Evolutionary conservation across 2,329 filamentous ascomycete species (phyloP).

Genomic region (Alternaria atra): DNA sequence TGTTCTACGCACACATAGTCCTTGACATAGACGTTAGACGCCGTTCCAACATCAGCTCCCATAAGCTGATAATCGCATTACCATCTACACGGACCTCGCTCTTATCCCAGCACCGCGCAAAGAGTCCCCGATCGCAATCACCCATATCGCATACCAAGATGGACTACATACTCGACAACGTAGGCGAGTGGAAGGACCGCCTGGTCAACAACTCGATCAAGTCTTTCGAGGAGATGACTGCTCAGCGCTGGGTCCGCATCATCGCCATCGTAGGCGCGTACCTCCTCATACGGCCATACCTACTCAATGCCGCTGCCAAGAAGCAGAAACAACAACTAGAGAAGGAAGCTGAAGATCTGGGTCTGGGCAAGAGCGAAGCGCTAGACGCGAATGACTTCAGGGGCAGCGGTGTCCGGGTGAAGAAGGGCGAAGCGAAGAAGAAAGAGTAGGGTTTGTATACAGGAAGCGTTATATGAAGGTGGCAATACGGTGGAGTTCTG

Average conservation of each 20-base stretch:
- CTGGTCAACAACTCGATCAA: constrained; percentile 53
- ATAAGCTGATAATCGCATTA: not conserved
- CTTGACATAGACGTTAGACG: not conserved
- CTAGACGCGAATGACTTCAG: constrained; percentile 46
- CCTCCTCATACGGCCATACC: constrained; percentile 73
- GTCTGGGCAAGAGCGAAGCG: constrained; percentile 41
- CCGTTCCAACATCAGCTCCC: not conserved
- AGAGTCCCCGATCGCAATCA: constrained; percentile 1
- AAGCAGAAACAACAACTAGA: constrained; percentile 71
- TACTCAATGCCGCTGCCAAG: constrained; percentile 72
- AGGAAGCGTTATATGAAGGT: not conserved
- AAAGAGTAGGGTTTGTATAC: constrained; percentile 20
- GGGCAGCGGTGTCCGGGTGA: constrained; percentile 33
- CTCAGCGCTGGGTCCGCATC: constrained; percentile 69
- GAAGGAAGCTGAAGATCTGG: constrained; percentile 55
- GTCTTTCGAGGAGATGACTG: constrained; percentile 56
- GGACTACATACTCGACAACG: constrained; percentile 33
- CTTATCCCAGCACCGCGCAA: not conserved
- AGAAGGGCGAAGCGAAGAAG: constrained; percentile 59
- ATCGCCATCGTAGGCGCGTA: constrained; percentile 77
- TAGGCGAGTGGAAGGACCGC: constrained; percentile 48
- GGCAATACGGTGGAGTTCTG: not conserved
- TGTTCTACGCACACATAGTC: not conserved
- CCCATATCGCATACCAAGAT: constrained; percentile 13
- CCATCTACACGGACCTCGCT: not conserved